phyloP scores from a whole-genome alignment of 2,329 filamentous ascomycete species.

The Neofusicoccum laricinum region DNA sequence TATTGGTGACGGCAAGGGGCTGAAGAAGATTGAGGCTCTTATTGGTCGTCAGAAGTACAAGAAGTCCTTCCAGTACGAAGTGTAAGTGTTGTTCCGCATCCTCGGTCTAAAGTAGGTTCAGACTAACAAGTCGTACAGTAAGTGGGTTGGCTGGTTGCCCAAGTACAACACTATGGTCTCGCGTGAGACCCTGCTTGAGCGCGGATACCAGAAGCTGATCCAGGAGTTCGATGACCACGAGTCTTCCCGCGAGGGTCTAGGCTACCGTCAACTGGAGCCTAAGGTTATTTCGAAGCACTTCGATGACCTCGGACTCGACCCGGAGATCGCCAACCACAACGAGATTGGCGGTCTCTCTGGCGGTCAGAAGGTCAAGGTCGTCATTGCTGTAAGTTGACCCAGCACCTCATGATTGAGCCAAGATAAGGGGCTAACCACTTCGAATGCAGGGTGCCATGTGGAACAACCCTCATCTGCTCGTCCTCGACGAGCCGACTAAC shows the following conservation, averaged over 20 bases:
- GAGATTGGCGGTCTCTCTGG: constrained; percentile 94
- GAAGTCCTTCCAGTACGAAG: constrained; percentile 98
- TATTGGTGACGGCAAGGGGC: constrained; percentile 75
- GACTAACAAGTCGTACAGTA: constrained; percentile 50
- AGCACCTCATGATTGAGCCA: constrained; percentile 48
- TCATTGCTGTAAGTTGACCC: constrained; percentile 61
- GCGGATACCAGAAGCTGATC: constrained; percentile 87
- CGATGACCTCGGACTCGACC: constrained; percentile 91
- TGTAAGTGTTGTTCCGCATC: constrained; percentile 53
- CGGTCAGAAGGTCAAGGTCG: constrained; percentile 98
- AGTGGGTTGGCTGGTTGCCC: constrained; percentile 85
- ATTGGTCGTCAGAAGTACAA: constrained; percentile 98
- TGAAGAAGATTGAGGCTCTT: constrained; percentile 76
- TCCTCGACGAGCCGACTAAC: constrained; percentile 98
- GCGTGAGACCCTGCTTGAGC: constrained; percentile 81
- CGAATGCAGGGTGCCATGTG: constrained; percentile 49
- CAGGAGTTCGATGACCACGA: constrained; percentile 99
- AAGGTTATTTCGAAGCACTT: constrained; percentile 97
- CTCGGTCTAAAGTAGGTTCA: background rate
- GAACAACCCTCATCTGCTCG: constrained; percentile 97
- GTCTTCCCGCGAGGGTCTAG: constrained; percentile 95
- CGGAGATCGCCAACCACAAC: constrained; percentile 98
- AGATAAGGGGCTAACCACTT: constrained; percentile 58
- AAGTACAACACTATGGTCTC: constrained; percentile 94
- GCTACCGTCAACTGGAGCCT: constrained; percentile 89